These are phyloP conservation scores for Mucor saturninus DNA, from an alignment of 371 early-diverging fungal genomes.

Conservation along the genomic window DNA sequence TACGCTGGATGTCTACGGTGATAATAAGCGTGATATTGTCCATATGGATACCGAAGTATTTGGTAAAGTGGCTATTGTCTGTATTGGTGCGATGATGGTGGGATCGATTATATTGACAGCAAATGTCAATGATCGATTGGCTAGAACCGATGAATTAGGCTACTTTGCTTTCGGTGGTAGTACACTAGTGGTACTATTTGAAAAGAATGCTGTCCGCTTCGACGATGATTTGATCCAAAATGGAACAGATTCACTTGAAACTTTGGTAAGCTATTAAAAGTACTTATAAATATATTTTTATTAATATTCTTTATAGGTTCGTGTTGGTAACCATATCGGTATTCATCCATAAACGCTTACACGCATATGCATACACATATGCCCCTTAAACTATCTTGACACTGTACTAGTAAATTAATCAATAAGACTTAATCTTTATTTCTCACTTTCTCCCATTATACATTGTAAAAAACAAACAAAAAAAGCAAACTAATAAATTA, in stretches of 20 bases:
- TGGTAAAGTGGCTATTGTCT: conserved; percentile 76
- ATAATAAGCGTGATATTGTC: conserved; percentile 79
- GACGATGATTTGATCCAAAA: conserved; percentile 73
- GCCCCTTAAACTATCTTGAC: background rate
- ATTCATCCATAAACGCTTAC: conserved; percentile 4
- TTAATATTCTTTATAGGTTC: conserved; percentile 11
- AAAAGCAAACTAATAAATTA: too few relatives aligned
- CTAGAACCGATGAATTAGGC: conserved; percentile 81
- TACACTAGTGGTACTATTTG: conserved; percentile 77
- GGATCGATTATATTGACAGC: conserved; percentile 82
- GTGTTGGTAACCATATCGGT: conserved; percentile 36
- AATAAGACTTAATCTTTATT: background rate
- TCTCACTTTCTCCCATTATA: background rate
- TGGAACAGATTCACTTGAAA: conserved; percentile 60
- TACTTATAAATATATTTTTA: background rate
- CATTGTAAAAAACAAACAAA: background rate
- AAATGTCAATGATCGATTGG: conserved; percentile 53
- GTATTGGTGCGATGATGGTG: conserved; percentile 91
- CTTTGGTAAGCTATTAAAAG: conserved; percentile 37
- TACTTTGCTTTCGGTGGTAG: conserved; percentile 86
- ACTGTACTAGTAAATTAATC: conserved; percentile 2
- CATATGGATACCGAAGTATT: conserved; percentile 70
- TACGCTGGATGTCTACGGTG: conserved; percentile 81
- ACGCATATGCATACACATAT: background rate
- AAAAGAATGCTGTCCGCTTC: conserved; percentile 62